phyloP scores from a whole-genome alignment of 2,329 filamentous ascomycete species.

The Penicillium olsonii region DNA sequence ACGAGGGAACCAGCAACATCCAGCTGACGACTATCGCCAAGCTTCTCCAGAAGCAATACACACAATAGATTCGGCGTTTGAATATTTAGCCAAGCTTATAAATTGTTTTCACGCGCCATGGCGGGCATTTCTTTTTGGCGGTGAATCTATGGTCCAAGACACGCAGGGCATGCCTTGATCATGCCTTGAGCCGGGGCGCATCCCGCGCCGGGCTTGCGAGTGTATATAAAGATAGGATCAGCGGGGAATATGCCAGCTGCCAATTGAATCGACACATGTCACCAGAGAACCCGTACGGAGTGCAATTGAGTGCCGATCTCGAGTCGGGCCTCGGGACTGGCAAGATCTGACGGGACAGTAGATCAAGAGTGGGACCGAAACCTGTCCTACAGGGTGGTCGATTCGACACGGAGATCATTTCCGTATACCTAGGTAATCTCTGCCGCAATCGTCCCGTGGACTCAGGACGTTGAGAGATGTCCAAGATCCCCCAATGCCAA shows the following conservation, averaged over 20 bases:
- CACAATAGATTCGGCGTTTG: slow-evolving; percentile 43
- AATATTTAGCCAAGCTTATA: slow-evolving; percentile 4
- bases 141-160: not conserved
- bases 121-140: slow-evolving; percentile 3
- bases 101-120: slow-evolving; percentile 4
- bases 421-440: no score
- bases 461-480: no score
- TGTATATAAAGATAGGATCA: not conserved
- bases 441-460: no score
- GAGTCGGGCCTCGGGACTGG: not conserved
- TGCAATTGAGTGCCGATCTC: not conserved
- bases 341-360: not conserved
- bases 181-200: not conserved
- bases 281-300: not conserved
- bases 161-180: not conserved
- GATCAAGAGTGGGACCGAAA: slow-evolving; percentile 1
- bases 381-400: not conserved
- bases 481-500: no score
- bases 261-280: not conserved
- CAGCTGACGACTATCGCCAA: slow-evolving; percentile 72
- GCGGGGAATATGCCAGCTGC: not conserved
- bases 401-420: not conserved
- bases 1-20: slow-evolving; percentile 77
- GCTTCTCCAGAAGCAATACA: slow-evolving; percentile 69
- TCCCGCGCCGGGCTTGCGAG: not conserved